These are phyloP conservation scores for Solanum ahanhuiri DNA, from an alignment of 257 asterid species.

Conservation along the genomic window DNA sequence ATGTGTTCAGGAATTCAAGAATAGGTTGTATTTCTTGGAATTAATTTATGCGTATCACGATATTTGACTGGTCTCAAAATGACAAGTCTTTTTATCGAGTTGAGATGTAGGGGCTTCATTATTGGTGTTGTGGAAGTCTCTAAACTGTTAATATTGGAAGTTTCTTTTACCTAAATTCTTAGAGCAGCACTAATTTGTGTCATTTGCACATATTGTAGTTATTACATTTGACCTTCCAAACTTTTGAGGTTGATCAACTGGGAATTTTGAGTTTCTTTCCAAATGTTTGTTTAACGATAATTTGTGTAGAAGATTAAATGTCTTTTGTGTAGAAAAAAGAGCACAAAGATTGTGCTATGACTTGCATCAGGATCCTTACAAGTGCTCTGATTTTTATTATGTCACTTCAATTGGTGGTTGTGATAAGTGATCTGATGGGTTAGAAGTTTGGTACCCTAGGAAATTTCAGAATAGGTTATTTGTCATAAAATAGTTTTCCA, in stretches of 20 bases:
- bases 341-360: not conserved
- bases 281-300: not conserved
- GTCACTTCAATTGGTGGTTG: conserved; percentile 1
- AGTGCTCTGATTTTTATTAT: not conserved
- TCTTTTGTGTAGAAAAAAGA: not conserved
- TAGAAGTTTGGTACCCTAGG: conserved; percentile 1
- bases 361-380: not conserved
- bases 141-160: not conserved
- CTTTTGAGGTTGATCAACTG: not conserved
- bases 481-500: not conserved
- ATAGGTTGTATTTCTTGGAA: not conserved
- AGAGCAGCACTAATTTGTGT: not conserved
- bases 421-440: not conserved
- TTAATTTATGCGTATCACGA: not conserved
- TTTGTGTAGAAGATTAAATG: not conserved
- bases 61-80: not conserved
- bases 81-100: not conserved
- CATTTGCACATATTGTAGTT: not conserved
- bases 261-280: not conserved
- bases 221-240: not conserved
- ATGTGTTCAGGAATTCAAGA: not conserved
- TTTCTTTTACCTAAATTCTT: not conserved
- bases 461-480: not conserved
- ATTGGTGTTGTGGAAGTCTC: not conserved
- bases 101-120: not conserved